A percentile compares a stretch with the other conserved stretches of the same genome.
These are phyloP conservation scores for Corynespora cassiicola DNA, from an alignment of 2,329 filamentous ascomycete species.

Conservation along the genomic window DNA sequence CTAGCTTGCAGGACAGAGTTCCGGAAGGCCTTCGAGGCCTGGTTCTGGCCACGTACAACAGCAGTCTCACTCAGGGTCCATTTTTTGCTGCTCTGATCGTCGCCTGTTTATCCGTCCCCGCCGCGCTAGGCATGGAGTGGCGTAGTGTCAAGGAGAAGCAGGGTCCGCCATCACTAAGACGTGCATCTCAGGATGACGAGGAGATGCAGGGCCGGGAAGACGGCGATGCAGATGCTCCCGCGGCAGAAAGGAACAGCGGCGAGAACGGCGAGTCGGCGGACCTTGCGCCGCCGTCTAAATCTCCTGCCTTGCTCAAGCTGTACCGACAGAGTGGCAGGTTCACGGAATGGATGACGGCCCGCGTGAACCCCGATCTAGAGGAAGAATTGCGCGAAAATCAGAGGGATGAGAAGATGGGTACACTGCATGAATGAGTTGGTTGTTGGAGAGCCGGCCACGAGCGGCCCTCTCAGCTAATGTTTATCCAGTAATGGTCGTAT, in stretches of 20 bases:
- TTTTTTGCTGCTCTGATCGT: conserved; percentile 68
- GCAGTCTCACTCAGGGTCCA: conserved; percentile 39
- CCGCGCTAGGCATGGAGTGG: conserved; percentile 67
- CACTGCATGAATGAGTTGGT: no score
- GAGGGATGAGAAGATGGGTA: no score
- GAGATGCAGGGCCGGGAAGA: conserved; percentile 5
- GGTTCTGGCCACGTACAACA: conserved; percentile 37
- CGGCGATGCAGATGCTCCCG: background rate
- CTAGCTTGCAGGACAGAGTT: conserved; percentile 57
- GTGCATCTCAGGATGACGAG: conserved; percentile 16
- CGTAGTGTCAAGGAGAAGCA: conserved; percentile 64
- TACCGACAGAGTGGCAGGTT: conserved; percentile 30
- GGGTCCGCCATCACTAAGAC: background rate
- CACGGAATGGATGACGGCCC: conserved; percentile 29
- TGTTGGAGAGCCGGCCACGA: no score
- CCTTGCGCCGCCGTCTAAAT: conserved; percentile 12
- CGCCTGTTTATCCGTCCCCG: conserved; percentile 61
- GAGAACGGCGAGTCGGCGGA: background rate
- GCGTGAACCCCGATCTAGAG: conserved; percentile 32
- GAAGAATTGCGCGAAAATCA: conserved; percentile 14
- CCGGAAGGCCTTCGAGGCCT: conserved; percentile 14
- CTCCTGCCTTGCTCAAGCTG: conserved; percentile 23
- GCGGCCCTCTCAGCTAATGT: no score
- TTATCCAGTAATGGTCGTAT: no score
- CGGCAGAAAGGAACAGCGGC: conserved; percentile 5